A percentile compares a stretch with the other conserved stretches of the same genome.
Conservation (phyloP, 2,329 filamentous ascomycete species). For the Aspergillus cejpii region DNA sequence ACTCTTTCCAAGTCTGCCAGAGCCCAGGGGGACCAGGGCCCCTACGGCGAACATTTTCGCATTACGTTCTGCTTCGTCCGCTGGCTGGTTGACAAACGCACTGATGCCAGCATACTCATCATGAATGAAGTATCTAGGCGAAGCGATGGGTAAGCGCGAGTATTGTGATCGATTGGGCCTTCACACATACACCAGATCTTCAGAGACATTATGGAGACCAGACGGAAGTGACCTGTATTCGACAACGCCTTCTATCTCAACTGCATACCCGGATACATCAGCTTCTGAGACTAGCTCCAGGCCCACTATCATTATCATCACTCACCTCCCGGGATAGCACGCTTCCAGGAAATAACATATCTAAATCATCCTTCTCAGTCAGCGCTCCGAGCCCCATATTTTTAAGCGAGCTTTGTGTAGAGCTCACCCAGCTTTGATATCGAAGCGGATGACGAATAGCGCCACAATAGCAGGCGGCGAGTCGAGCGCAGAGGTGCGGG, state of each 20-base stretch:
- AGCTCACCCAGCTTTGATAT: constrained; percentile 76
- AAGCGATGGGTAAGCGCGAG: constrained; percentile 9
- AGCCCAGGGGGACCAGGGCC: constrained; percentile 75
- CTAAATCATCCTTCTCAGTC: constrained; percentile 33
- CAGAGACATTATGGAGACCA: constrained; percentile 77
- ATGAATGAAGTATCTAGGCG: constrained; percentile 81
- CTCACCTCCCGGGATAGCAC: constrained; percentile 59
- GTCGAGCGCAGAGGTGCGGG: constrained; percentile 27
- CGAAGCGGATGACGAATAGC: constrained; percentile 83
- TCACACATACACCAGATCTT: constrained; percentile 62
- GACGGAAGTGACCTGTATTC: constrained; percentile 97
- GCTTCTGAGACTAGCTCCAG: constrained; percentile 7
- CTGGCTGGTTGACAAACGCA: constrained; percentile 79
- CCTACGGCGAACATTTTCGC: constrained; percentile 91
- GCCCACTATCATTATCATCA: constrained; percentile 6
- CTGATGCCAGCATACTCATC: constrained; percentile 77
- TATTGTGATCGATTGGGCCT: neutral
- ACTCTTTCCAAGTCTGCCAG: constrained; percentile 74
- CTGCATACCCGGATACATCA: constrained; percentile 28
- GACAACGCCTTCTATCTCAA: constrained; percentile 71
- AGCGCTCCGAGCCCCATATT: neutral
- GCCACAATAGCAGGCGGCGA: constrained; percentile 57
- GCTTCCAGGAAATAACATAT: constrained; percentile 84
- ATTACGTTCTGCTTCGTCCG: constrained; percentile 71
- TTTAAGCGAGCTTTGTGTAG: neutral